Base-by-base conservation (phyloP, 2,329 filamentous ascomycete species). In the Amesomyces nigricolor region DNA sequence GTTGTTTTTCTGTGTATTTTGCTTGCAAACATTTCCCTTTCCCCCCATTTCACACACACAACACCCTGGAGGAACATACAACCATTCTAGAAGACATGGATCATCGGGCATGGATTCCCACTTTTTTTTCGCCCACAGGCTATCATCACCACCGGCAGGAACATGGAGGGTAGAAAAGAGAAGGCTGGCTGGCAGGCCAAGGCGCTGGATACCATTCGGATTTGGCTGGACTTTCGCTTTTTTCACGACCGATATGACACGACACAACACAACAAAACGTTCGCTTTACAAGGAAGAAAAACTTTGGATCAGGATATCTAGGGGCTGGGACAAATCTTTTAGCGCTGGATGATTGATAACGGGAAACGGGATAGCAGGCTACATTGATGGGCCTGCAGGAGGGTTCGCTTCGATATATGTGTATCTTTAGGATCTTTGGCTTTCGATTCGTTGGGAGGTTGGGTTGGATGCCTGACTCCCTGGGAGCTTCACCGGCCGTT, bases 361-460 rank as follows among this genome's bases (percentile, higher is more conserved):
- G 22, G 22, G 22, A 26, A 6, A 26, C 22, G 22, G 22, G 22
- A 26, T 26, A 26, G 22, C 22, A 6, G 22, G 22, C 22, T 26
- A 26, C 6, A 26, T 26, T 26, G 22, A 5, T 26, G 2, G 22
- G 22, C 5, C 22, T 26, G 22, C 6, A 26, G 22, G 22, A 26
- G 22, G 22, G 5, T 26, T 61, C 54, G 39, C 55, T 59, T 54
- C 47, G 19, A 42, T 45, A 17, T 43, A 5, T 55, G 47, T 58
- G 44, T 59, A 54, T 53, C 19, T 59, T 26, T 26, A 26, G 22
- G 22, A 53, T 7, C 6, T 37, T 46, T 48, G 49, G 46, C 22
- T 19, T 59, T 58, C 52, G 44, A 57, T 60, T 60, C 58, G 32
- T 57, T 26, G 39, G 53, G 49, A 19, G 47, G 38, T n/a, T 26